A percentile compares a stretch with the other conserved stretches of the same genome.
phyloP scores from a whole-genome alignment of 257 asterid species.

The Solanum piurae region DNA sequence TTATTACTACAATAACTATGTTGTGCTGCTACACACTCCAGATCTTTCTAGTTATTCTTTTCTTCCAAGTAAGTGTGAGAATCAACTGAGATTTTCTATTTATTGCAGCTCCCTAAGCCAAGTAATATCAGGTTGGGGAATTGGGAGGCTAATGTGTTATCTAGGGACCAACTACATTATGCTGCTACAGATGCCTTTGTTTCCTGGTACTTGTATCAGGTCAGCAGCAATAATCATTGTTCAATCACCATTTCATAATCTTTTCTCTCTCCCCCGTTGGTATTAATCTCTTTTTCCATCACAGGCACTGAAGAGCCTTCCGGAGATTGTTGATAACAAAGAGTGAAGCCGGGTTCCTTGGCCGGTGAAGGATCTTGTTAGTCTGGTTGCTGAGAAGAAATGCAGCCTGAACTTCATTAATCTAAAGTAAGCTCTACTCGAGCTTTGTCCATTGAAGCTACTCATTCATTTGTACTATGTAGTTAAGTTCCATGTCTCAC shows the following conservation, averaged over 20 bases:
- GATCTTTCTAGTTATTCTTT: neutral
- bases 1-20: neutral
- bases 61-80: neutral
- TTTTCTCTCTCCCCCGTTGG: neutral
- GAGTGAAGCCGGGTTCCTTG: constrained; percentile 2
- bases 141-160: constrained; percentile 71
- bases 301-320: constrained; percentile 52
- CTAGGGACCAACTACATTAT: constrained; percentile 54
- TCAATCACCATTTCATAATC: neutral
- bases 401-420: neutral
- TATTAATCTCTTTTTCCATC: neutral
- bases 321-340: constrained; percentile 26
- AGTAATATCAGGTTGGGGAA: constrained; percentile 61
- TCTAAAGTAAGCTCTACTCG: neutral
- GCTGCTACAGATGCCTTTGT: constrained; percentile 90
- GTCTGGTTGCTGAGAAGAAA: neutral
- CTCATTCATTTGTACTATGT: neutral
- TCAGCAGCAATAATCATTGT: constrained; percentile 8
- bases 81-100: constrained; percentile 6
- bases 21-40: neutral
- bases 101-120: constrained; percentile 81
- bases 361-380: constrained; percentile 2
- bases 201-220: constrained; percentile 86
- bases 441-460: neutral
- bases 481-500: neutral